A percentile compares a stretch with the other conserved stretches of the same genome.
Conservation (phyloP, 192 early-diverging fungal genomes). For the Coemansia sp. region DNA sequence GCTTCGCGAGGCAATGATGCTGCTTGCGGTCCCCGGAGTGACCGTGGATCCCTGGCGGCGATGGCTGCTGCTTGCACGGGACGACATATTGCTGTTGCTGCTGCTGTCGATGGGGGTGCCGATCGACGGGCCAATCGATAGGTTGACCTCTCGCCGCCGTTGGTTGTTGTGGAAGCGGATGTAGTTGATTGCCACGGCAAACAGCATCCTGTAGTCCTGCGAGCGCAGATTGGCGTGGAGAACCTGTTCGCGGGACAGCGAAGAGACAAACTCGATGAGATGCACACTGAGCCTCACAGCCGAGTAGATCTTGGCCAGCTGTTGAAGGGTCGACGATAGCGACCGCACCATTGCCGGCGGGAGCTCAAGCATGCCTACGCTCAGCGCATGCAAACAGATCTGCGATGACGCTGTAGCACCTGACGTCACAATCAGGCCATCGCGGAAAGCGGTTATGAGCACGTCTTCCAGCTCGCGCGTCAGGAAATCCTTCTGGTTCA, state of each 20-base stretch:
- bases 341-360: constrained; percentile 74
- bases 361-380: constrained; percentile 77
- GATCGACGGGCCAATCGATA: constrained; percentile 1
- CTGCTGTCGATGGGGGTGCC: not conserved
- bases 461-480: constrained; percentile 67
- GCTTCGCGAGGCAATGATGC: constrained; percentile 1
- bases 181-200: constrained; percentile 89
- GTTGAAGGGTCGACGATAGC: constrained; percentile 66
- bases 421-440: constrained; percentile 61
- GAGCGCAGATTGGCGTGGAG: constrained; percentile 80
- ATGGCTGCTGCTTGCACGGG: constrained; percentile 15
- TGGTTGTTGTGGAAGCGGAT: constrained; percentile 59
- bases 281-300: constrained; percentile 74
- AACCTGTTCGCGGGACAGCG: constrained; percentile 73
- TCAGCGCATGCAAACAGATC: constrained; percentile 80
- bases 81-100: constrained; percentile 10
- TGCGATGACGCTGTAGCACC: constrained; percentile 69
- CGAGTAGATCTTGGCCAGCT: constrained; percentile 83
- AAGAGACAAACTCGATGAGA: constrained; percentile 90
- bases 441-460: constrained; percentile 70
- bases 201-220: constrained; percentile 80
- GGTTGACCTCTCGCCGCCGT: constrained; percentile 33
- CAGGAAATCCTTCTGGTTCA: constrained; percentile 59
- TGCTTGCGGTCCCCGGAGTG: not conserved
- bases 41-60: constrained; percentile 2